These are phyloP conservation scores for Haplographium delicatum DNA, from an alignment of 495 filamentous ascomycete genomes.

Conservation along the genomic window DNA sequence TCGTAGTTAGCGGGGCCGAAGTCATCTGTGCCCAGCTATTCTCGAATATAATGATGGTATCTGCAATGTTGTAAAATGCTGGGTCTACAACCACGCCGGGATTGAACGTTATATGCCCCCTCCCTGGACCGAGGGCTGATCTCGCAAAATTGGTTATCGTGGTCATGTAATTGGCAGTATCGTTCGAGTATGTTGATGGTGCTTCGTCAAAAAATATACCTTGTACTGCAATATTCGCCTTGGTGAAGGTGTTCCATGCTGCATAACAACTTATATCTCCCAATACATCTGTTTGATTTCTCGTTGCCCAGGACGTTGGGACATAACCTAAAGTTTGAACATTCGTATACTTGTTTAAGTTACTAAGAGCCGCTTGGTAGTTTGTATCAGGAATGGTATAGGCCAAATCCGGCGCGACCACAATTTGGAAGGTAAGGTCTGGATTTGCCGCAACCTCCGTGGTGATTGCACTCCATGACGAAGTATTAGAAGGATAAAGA, in stretches of 20 bases:
- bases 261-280: constrained; percentile 10
- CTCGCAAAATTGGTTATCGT: constrained; percentile 7
- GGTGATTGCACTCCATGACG: constrained; percentile 12
- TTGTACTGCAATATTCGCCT: constrained; percentile 7
- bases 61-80: constrained; percentile 20
- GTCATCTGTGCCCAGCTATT: constrained; percentile 21
- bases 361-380: constrained; percentile 1
- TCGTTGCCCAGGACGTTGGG: constrained; percentile 5
- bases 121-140: constrained; percentile 4
- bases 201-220: constrained; percentile 19
- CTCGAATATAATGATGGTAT: constrained; percentile 28
- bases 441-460: constrained; percentile 2
- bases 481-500: constrained; percentile 10
- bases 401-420: constrained; percentile 7
- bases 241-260: constrained; percentile 9
- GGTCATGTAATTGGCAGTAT: constrained; percentile 5
- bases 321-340: constrained; percentile 12
- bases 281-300: constrained; percentile 1
- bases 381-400: constrained; percentile 9
- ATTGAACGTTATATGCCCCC: constrained; percentile 23
- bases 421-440: constrained; percentile 10
- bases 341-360: constrained; percentile 8
- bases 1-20: constrained; percentile 4
- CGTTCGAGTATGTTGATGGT: not conserved
- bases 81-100: constrained; percentile 25